Evolutionary conservation across 2,329 filamentous ascomycete species (phyloP), one percentile per base, ranked within the genome.

Genomic region (Phyllosticta capitalensis): DNA sequence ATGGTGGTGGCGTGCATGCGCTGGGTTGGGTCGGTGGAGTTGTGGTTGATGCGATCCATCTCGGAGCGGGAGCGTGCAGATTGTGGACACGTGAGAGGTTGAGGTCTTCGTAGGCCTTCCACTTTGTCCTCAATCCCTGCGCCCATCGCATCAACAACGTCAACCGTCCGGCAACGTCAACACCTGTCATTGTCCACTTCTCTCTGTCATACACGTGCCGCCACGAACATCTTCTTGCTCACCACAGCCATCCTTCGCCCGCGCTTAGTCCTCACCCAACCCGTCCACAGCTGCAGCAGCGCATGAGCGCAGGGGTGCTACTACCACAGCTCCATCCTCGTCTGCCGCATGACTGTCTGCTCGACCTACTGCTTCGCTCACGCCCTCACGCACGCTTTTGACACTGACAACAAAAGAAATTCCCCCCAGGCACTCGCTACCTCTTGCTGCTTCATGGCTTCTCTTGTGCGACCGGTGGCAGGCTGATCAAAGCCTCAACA

Each of bases 21-120:
- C 56, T 54, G 57, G 57, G 38, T 51, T 48, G 52, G 33, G 57
- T 50, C 53, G 58, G 52, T 50, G 30, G 33, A 56, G 24, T 28
- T 50, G 56, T 58, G 54, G 24, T 26, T 26, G 24, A 26, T 26
- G 24, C 24, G 24, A 26, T 26, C 33, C 56, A 51, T 49, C 33
- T 52, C 45, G 58, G 52, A 59, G 48, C 58, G 58, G 58, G 45
- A n/a, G 58, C 52, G 48, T 59, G 58, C 58, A 59, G 58, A 52
- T 52, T 24, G 45, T 52, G 52, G 21, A 48, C 24, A 26, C 30
- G 50, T 51, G 26, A 52, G 56, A 22, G 26, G 28, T 30, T 17
- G 49, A 12, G 45, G 38, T n/a, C n/a, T n/a, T n/a, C n/a, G n/a
- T 28, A 22, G 54, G 54, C 54, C 26, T 24, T 49, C n/a, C n/a